Evolutionary conservation across 2,329 filamentous ascomycete genomes (phyloP).

Genomic region (Nemania serpens): DNA sequence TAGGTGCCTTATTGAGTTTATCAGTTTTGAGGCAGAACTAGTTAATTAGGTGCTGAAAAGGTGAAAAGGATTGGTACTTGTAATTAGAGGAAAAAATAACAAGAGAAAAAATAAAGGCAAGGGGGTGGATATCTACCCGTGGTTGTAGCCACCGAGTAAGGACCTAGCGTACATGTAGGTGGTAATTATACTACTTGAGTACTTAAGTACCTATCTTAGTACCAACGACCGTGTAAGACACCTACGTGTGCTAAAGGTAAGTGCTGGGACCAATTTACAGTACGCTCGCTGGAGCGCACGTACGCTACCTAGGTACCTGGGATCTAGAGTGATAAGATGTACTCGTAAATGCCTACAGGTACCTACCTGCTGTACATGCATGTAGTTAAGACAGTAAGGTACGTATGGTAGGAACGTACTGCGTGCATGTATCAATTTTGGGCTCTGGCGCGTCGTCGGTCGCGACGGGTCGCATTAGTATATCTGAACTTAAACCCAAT

Average conservation of each 20-base stretch:
- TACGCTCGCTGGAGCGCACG: neutral
- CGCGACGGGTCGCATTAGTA: constrained; percentile 13
- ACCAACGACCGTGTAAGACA: too few relatives aligned
- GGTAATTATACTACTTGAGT: too few relatives aligned
- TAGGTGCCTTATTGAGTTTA: neutral
- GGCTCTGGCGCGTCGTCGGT: constrained; percentile 24
- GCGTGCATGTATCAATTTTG: neutral
- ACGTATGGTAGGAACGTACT: too few relatives aligned
- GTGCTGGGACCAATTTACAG: too few relatives aligned
- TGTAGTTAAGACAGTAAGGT: too few relatives aligned
- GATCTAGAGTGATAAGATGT: too few relatives aligned
- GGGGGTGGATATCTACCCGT: constrained; percentile 8
- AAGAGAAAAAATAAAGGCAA: neutral
- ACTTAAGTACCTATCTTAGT: too few relatives aligned
- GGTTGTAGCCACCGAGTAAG: neutral
- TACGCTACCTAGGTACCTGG: too few relatives aligned
- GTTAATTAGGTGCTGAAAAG: neutral
- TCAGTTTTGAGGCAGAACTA: neutral
- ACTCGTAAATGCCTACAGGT: too few relatives aligned
- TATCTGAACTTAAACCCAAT: neutral
- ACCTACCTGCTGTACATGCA: too few relatives aligned
- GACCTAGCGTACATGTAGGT: neutral
- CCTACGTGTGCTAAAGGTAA: too few relatives aligned
- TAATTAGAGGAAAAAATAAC: too few relatives aligned
- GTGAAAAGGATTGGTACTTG: neutral